phyloP scores from a whole-genome alignment of 305 asterid species.

The Galium porrigens region DNA sequence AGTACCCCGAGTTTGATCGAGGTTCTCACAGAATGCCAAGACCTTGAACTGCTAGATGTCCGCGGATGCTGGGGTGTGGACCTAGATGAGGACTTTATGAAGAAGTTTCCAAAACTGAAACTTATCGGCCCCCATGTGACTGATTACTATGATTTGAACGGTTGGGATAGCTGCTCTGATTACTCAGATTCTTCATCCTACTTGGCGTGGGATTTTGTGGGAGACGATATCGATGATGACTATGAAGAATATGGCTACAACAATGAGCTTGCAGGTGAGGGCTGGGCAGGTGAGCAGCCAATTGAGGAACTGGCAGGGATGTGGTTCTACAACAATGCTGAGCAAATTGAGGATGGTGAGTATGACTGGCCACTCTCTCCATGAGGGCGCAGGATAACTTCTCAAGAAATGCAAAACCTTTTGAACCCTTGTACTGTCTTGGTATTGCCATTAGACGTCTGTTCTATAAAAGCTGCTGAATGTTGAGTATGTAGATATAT shows the following conservation, averaged over 20 bases:
- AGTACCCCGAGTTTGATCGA: slow-evolving; percentile 36
- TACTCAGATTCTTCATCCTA: slow-evolving; percentile 54
- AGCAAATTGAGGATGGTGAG: slow-evolving; percentile 33
- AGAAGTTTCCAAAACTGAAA: slow-evolving; percentile 33
- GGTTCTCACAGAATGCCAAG: slow-evolving; percentile 42
- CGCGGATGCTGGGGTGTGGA: slow-evolving; percentile 77
- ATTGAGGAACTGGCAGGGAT: slow-evolving; percentile 42
- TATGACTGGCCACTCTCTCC: slow-evolving; percentile 77
- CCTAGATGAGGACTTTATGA: slow-evolving; percentile 41
- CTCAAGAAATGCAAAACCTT: neutral
- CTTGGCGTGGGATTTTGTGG: slow-evolving; percentile 54
- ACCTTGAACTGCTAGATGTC: slow-evolving; percentile 53
- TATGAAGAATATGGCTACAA: slow-evolving; percentile 14
- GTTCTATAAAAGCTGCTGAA: neutral
- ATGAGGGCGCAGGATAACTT: neutral
- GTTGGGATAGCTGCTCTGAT: slow-evolving; percentile 54
- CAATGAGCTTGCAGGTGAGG: slow-evolving; percentile 18
- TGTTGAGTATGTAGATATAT: slow-evolving; percentile 2
- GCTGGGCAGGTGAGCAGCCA: slow-evolving; percentile 39
- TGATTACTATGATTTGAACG: slow-evolving; percentile 40
- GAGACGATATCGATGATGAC: slow-evolving; percentile 36
- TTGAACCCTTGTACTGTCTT: neutral
- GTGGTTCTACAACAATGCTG: slow-evolving; percentile 61
- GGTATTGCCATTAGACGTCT: neutral
- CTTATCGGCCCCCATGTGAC: slow-evolving; percentile 54